Conservation (phyloP, 192 early-diverging fungal genomes). For the Linnemannia zychae region DNA sequence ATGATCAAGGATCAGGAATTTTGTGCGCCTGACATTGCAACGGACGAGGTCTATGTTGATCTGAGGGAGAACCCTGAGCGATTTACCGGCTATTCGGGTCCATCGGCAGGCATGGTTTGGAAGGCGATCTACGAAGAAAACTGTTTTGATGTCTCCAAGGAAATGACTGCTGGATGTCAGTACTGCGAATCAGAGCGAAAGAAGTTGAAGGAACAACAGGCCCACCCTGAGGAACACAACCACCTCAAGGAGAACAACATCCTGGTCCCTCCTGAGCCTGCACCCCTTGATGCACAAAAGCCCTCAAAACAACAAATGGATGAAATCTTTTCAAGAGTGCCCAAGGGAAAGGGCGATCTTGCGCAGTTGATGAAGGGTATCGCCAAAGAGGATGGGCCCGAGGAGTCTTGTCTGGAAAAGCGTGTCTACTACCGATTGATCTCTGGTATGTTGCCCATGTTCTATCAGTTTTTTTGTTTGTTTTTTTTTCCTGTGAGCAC, state of each 20-base stretch:
- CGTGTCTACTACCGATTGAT: slow-evolving; percentile 83
- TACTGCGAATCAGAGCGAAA: slow-evolving; percentile 34
- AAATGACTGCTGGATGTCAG: slow-evolving; percentile 64
- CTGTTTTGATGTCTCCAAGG: slow-evolving; percentile 86
- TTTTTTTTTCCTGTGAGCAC: not conserved
- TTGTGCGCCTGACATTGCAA: slow-evolving; percentile 64
- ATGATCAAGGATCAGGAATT: slow-evolving; percentile 82
- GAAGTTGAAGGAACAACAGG: slow-evolving; percentile 11
- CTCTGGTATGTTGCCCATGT: slow-evolving; percentile 56
- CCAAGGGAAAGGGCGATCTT: slow-evolving; percentile 44
- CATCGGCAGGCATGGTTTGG: slow-evolving; percentile 92
- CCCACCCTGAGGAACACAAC: not conserved
- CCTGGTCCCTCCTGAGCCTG: slow-evolving; percentile 45
- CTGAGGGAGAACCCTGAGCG: slow-evolving; percentile 94
- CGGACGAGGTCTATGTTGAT: slow-evolving; percentile 89
- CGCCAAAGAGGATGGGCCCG: slow-evolving; percentile 36
- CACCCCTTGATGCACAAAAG: slow-evolving; percentile 24
- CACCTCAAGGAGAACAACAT: slow-evolving; percentile 23
- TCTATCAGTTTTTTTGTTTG: too few relatives aligned
- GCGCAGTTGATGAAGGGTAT: slow-evolving; percentile 35
- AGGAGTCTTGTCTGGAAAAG: slow-evolving; percentile 85
- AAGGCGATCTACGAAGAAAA: slow-evolving; percentile 98
- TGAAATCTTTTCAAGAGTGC: slow-evolving; percentile 36
- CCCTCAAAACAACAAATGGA: slow-evolving; percentile 38
- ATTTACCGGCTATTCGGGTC: slow-evolving; percentile 96